Conservation (phyloP, 2,329 filamentous ascomycete species). For the Periconia sp. region DNA sequence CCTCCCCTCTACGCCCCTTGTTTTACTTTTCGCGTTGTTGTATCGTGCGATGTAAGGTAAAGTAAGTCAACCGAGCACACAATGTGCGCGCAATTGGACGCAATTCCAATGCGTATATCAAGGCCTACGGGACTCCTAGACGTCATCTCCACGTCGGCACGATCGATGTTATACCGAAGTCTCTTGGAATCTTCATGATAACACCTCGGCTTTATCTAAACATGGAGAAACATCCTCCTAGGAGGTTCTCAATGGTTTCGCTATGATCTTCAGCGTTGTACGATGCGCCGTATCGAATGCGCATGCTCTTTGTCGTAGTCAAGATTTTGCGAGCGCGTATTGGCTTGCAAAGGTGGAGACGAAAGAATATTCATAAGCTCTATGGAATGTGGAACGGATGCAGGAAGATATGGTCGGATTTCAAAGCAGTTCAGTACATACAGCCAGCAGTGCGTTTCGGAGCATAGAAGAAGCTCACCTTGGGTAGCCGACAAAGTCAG, state of each 20-base stretch:
- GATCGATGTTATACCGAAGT: neutral
- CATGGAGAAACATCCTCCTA: too few species aligned
- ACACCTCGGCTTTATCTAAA: too few species aligned
- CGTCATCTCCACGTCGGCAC: neutral
- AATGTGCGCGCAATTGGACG: neutral
- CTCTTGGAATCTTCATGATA: too few species aligned
- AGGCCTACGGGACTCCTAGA: neutral
- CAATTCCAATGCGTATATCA: neutral
- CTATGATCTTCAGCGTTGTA: neutral
- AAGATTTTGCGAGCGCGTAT: neutral
- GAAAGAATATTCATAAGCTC: constrained; percentile 4
- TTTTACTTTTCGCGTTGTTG: neutral
- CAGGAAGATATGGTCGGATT: constrained; percentile 16
- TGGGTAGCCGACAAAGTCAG: constrained; percentile 34
- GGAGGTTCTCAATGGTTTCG: too few species aligned
- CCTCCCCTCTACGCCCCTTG: neutral
- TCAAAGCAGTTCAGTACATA: constrained; percentile 25
- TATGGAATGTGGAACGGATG: constrained; percentile 1
- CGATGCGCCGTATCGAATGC: neutral
- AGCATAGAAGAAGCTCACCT: constrained; percentile 29
- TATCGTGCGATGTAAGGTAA: neutral
- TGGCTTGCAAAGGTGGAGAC: neutral
- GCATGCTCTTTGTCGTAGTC: neutral
- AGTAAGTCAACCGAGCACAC: constrained; percentile 7
- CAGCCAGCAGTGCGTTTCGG: constrained; percentile 23